Percentiles rank a stretch among this genome's conserved stretches.
Conservation (phyloP, 768 basidiomycete genomes). For the Filobasidium floriforme region DNA sequence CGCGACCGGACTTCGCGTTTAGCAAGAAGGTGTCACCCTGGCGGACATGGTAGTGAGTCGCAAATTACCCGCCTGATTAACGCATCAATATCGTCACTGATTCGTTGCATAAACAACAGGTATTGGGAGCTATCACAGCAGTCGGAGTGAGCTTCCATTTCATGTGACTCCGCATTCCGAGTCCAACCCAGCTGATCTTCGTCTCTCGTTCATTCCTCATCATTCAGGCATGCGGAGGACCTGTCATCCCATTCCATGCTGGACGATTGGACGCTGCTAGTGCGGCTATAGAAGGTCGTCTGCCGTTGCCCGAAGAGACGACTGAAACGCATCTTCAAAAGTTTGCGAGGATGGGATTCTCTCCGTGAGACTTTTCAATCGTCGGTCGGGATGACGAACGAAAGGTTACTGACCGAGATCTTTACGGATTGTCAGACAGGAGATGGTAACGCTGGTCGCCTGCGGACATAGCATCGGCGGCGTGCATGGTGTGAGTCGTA, state of each 20-base stretch:
- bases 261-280: conserved; percentile 10
- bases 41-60: conserved; percentile 11
- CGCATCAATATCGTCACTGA: too few relatives aligned
- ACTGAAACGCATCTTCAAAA: conserved; percentile 14
- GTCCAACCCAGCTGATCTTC: not conserved
- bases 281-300: conserved; percentile 5
- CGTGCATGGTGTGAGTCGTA: conserved; percentile 8
- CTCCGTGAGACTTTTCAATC: not conserved
- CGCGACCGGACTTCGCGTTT: too few relatives aligned
- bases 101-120: too few relatives aligned
- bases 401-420: too few relatives aligned
- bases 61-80: too few relatives aligned
- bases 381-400: too few relatives aligned
- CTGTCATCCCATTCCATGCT: conserved; percentile 15
- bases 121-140: conserved; percentile 16
- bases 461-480: conserved; percentile 21
- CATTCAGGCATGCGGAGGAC: conserved; percentile 16
- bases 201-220: too few relatives aligned
- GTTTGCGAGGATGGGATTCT: conserved; percentile 20
- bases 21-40: conserved; percentile 12
- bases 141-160: not conserved
- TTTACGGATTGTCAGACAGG: too few relatives aligned
- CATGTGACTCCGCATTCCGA: not conserved
- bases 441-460: conserved; percentile 15
- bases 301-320: conserved; percentile 17